Evolutionary conservation across 805 yeast species (phyloP), one percentile per base, ranked within the genome.

Genomic region (Candida alai): DNA sequence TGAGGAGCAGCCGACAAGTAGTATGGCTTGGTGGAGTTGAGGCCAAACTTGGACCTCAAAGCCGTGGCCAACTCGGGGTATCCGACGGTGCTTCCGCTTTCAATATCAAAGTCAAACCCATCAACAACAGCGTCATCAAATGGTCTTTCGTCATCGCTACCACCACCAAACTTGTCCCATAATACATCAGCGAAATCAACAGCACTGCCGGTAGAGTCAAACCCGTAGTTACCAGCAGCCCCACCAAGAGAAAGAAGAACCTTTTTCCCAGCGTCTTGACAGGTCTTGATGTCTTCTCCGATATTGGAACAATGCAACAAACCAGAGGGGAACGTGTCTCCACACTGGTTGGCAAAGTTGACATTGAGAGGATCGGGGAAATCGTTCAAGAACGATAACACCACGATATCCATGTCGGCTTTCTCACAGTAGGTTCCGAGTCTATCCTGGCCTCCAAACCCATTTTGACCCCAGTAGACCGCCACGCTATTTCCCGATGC

Each of bases 1-100:
- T 87, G 96, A 14, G 96, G 96, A 42, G 96, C 90, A 44, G 95
- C 95, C 34, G 94, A 78, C 28, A 87, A 63, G 55, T 80, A 84
- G 63, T 79, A 84, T 19, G 60, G 48, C 58, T 79, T 83, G 29
- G 82, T 67, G 12, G 44, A 4, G 37, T 54, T 57, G 1, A 19
- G 13, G 14, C 42, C 40, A 25, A 46, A 54, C 16, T 37, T 33
- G 6, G 35, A 14, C 35, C 48, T 45, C 19, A 54, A 45, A 25
- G 66, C 60, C 9, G 45, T 44, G 30, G 62, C 63, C 36, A 56
- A 47, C 9, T 56, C 59, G 19, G 49, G 45, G 30, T 45, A 47
- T 15, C 59, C 62, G 11, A 34, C 33, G 12, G 33, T 38, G 33
- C 44, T 32, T 21, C 40, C 41, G 33, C 37, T 27, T 41, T 59